Conservation (phyloP, 306 rosid genomes). For the peach (Prunus persica) region DNA sequence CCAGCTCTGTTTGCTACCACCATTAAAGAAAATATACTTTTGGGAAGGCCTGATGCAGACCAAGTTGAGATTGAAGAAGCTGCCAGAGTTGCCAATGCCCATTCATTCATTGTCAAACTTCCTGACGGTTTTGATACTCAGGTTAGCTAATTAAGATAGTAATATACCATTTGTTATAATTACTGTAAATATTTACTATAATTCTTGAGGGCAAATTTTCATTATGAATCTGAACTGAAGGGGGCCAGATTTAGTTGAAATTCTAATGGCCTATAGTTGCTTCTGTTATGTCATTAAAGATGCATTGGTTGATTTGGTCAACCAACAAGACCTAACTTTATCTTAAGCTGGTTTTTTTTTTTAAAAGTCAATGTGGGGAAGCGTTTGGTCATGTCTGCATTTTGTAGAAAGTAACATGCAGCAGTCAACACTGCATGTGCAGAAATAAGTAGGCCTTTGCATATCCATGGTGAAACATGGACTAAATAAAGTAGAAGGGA, state of each 20-base stretch:
- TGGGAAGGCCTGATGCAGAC: constrained; percentile 91
- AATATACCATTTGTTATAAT: background rate
- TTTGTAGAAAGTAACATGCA: constrained; percentile 65
- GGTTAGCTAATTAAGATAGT: constrained; percentile 45
- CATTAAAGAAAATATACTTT: constrained; percentile 79
- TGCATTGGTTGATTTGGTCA: constrained; percentile 47
- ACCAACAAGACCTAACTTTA: constrained; percentile 35
- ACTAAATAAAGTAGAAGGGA: background rate
- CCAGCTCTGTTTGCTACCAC: constrained; percentile 97
- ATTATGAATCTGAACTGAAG: constrained; percentile 45
- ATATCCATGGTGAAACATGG: constrained; percentile 19
- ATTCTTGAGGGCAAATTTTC: constrained; percentile 23
- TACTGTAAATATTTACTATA: background rate
- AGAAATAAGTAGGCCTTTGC: constrained; percentile 23
- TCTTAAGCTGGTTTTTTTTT: constrained; percentile 17
- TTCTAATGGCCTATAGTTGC: constrained; percentile 17
- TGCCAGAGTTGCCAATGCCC: constrained; percentile 96
- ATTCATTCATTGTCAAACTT: constrained; percentile 90
- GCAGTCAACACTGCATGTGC: constrained; percentile 75
- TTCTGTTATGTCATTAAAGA: constrained; percentile 12
- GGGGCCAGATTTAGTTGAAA: constrained; percentile 19
- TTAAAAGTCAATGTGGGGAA: constrained; percentile 46
- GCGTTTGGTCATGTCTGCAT: constrained; percentile 50
- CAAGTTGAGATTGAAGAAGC: constrained; percentile 97
- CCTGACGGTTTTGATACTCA: constrained; percentile 90